Base-by-base conservation (phyloP, 257 asterid genomes). In the Jacaranda copaia region DNA sequence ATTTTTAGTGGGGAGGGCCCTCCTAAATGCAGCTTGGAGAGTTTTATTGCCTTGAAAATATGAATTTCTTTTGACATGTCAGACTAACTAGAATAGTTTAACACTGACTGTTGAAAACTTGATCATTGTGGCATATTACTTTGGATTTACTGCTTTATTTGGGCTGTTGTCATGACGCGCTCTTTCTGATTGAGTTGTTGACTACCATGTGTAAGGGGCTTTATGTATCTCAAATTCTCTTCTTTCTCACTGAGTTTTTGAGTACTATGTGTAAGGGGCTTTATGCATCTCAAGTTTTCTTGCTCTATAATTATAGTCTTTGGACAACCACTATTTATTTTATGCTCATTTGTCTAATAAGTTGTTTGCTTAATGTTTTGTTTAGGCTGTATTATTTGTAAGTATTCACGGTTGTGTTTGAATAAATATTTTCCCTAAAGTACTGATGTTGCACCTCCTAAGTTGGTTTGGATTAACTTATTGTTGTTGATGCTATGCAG, bases 401-500 rank as follows among this genome's bases (percentile, higher is more conserved):
- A 69, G 19, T 40, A 59, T 5, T 56, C 35, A 51, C 57, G 12
- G 25, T 62, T 25, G 32, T 25, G 32, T 25, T 74, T 52, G n/a
- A 43, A 59, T 57, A 16, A 57, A 39, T 69, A 8, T 46, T 52
- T 12, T 46, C 38, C 70, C 9, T 19, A 0, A 79, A 63, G 73
- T 69, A 19, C 25, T 48, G 40, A 68, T 74, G 63, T 8, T 72
- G 55, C 61, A 55, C 72, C 35, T 64, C 64, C 60, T 58, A 36
- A 19, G 36, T 57, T 77, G 32, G 40, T 78, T 6, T 53, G 68
- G 62, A 25, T 76, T 73, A 39, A 65, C 80, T 68, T 66, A 65
- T 55, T 35, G 7, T 70, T 75, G 3, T 57, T 69, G 59, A 66
- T 70, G 9, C 77, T 6, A 53, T 86, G 91, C 97, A 93, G 99